These are phyloP conservation scores for Cystoisospora suis DNA, from an alignment of 169 alveolate species.

Conservation along the genomic window DNA sequence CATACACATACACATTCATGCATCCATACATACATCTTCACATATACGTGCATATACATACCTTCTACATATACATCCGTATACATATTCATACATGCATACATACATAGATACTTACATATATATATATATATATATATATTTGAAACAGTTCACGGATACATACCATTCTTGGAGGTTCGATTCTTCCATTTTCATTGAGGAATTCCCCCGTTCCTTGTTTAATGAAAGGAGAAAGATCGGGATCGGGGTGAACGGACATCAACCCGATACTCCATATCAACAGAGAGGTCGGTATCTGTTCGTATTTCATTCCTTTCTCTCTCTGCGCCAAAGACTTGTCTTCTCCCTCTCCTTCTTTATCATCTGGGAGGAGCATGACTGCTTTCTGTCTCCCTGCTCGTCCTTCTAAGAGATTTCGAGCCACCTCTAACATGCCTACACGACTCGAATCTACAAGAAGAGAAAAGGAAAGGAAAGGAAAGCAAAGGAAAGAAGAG, in stretches of 20 bases:
- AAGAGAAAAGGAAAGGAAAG: background rate
- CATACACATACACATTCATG: too few species aligned
- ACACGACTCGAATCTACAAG: background rate
- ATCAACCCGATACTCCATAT: constrained; percentile 50
- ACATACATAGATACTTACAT: too few species aligned
- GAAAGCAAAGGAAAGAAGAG: background rate
- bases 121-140: too few species aligned
- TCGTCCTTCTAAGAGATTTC: constrained; percentile 1
- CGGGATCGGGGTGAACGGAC: background rate
- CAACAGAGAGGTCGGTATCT: constrained; percentile 20
- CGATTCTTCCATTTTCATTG: background rate
- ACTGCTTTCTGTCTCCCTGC: constrained; percentile 3
- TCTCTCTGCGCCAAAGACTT: background rate
- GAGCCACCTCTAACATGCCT: background rate
- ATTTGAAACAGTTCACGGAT: too few species aligned
- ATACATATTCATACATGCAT: too few species aligned
- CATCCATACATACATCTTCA: too few species aligned
- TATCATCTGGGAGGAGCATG: background rate
- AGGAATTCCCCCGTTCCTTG: background rate
- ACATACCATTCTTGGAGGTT: background rate
- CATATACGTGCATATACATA: too few species aligned
- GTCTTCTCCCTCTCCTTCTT: background rate
- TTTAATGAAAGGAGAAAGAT: background rate
- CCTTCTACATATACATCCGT: too few species aligned
- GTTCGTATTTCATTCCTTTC: background rate